Evolutionary conservation across 106 monocot species (phyloP).

Genomic region (Xerophyta viscosa): DNA sequence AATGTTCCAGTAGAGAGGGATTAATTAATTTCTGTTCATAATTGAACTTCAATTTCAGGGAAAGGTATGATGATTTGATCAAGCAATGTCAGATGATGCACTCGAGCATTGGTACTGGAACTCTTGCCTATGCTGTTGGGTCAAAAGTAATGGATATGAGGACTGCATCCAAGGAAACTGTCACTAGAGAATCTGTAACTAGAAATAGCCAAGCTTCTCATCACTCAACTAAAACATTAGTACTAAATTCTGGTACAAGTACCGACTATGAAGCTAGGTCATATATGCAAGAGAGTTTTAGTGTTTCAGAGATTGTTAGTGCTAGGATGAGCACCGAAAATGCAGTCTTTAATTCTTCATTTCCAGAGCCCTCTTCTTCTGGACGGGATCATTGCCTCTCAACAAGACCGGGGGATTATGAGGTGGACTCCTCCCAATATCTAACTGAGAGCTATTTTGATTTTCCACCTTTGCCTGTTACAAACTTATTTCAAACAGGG

Average conservation of each 20-base stretch:
- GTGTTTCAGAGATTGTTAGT: slow-evolving; percentile 42
- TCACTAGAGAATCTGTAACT: slow-evolving; percentile 21
- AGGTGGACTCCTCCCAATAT: slow-evolving; percentile 32
- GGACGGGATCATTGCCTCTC: slow-evolving; percentile 20
- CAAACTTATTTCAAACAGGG: slow-evolving; percentile 62
- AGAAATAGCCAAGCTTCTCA: slow-evolving; percentile 24
- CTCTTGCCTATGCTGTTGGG: slow-evolving; percentile 91
- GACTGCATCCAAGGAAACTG: slow-evolving; percentile 59
- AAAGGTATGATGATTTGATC: slow-evolving; percentile 76
- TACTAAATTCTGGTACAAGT: slow-evolving; percentile 16
- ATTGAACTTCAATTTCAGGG: slow-evolving; percentile 59
- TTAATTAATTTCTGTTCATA: too few relatives aligned
- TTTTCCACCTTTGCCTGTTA: slow-evolving; percentile 75
- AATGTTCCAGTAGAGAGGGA: too few relatives aligned
- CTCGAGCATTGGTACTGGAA: slow-evolving; percentile 84
- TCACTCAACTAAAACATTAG: slow-evolving; percentile 13
- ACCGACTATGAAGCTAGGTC: slow-evolving; percentile 20
- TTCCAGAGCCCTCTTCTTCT: slow-evolving; percentile 16
- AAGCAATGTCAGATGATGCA: slow-evolving; percentile 86
- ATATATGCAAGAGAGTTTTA: slow-evolving; percentile 30
- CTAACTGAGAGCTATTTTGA: slow-evolving; percentile 49
- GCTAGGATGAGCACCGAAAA: slow-evolving; percentile 24
- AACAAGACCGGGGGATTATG: slow-evolving; percentile 17
- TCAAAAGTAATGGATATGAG: slow-evolving; percentile 97
- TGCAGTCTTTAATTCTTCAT: slow-evolving; percentile 35